A percentile compares a stretch with the other conserved stretches of the same genome.
These are phyloP conservation scores for Lipomyces spencermartinsiae DNA, from an alignment of 805 yeast genomes.

Conservation along the genomic window DNA sequence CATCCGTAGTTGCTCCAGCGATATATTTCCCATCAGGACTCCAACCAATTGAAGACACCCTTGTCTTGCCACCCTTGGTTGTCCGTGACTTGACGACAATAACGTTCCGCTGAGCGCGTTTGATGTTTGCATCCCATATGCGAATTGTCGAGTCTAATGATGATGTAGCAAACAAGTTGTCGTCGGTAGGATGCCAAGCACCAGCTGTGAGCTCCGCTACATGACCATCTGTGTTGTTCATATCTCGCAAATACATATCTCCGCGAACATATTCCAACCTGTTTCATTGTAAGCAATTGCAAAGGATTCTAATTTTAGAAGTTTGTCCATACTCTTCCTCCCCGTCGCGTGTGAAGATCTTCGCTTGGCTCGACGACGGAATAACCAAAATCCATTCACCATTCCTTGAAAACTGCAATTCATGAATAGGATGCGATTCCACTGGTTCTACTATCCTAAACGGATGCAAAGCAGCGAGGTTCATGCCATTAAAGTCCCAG, in stretches of 20 bases:
- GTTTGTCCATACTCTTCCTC: constrained; percentile 25
- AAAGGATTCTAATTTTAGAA: not conserved
- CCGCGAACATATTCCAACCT: constrained; percentile 44
- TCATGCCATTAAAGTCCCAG: constrained; percentile 49
- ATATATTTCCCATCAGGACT: constrained; percentile 36
- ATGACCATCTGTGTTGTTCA: constrained; percentile 49
- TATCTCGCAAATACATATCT: constrained; percentile 48
- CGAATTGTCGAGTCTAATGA: constrained; percentile 47
- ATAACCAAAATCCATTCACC: constrained; percentile 41
- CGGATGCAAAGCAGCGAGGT: constrained; percentile 39
- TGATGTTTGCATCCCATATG: constrained; percentile 45
- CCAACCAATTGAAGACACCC: constrained; percentile 35
- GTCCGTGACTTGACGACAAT: constrained; percentile 41
- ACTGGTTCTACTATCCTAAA: constrained; percentile 42
- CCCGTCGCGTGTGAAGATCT: constrained; percentile 43
- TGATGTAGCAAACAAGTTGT: constrained; percentile 42
- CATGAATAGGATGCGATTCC: constrained; percentile 41
- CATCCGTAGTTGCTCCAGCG: constrained; percentile 39
- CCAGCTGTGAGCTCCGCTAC: constrained; percentile 44
- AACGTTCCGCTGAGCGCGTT: constrained; percentile 42
- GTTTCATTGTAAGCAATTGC: constrained; percentile 10
- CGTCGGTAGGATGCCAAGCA: constrained; percentile 43
- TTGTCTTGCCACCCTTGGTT: constrained; percentile 33
- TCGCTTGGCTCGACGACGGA: constrained; percentile 40
- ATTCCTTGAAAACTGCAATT: constrained; percentile 34